These are phyloP conservation scores for Yamadazyma triangularis DNA, from an alignment of 1,139 yeast species.

Conservation along the genomic window DNA sequence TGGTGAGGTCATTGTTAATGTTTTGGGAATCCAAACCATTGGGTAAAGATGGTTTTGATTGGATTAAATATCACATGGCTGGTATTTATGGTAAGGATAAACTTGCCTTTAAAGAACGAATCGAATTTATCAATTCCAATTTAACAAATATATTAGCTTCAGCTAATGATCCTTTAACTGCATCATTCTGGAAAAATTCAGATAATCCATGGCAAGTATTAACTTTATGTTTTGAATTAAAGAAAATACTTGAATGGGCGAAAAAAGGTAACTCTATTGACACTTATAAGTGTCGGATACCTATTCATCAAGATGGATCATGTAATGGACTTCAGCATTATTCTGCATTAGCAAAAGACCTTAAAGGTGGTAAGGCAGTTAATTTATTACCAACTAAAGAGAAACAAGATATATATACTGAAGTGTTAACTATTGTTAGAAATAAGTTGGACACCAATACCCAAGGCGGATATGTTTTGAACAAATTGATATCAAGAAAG, in stretches of 20 bases:
- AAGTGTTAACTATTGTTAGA: slow-evolving; percentile 26
- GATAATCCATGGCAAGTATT: slow-evolving; percentile 43
- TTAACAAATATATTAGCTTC: slow-evolving; percentile 20
- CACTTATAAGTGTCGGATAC: slow-evolving; percentile 28
- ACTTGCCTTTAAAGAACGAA: slow-evolving; percentile 18
- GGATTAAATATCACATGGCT: slow-evolving; percentile 42
- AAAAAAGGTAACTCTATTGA: slow-evolving; percentile 15
- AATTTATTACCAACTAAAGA: slow-evolving; percentile 20
- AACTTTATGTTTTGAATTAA: slow-evolving; percentile 32
- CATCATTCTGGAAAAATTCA: slow-evolving; percentile 34
- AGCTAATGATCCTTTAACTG: slow-evolving; percentile 23
- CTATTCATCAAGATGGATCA: slow-evolving; percentile 64
- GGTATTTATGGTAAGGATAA: slow-evolving; percentile 32
- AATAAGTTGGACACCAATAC: slow-evolving; percentile 14
- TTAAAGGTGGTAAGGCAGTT: slow-evolving; percentile 35
- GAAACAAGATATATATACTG: slow-evolving; percentile 33
- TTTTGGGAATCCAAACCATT: slow-evolving; percentile 37
- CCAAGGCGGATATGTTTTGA: slow-evolving; percentile 14
- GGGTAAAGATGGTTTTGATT: slow-evolving; percentile 30
- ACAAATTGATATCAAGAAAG: slow-evolving; percentile 24
- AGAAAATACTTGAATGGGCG: slow-evolving; percentile 14
- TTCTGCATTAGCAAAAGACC: slow-evolving; percentile 64
- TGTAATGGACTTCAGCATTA: slow-evolving; percentile 97
- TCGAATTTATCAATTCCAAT: slow-evolving; percentile 23
- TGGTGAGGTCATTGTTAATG: slow-evolving; percentile 29